phyloP scores from a whole-genome alignment of 495 filamentous ascomycete species.

The Lasiosphaeris hirsuta region DNA sequence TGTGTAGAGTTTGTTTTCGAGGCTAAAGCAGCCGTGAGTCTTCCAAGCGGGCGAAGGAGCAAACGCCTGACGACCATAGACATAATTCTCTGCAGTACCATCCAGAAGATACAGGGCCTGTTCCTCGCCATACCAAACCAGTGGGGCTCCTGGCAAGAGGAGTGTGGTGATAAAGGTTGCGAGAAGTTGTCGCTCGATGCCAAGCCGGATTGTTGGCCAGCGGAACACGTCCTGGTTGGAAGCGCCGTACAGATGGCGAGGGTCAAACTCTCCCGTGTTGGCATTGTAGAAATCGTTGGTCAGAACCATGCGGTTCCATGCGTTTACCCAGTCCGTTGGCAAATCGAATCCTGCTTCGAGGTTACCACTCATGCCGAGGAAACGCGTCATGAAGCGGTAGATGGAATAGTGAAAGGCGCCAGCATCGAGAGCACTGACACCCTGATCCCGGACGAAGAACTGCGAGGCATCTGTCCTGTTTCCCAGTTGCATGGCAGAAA shows the following conservation, averaged over 20 bases:
- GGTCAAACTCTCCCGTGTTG: slow-evolving; percentile 69
- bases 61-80: slow-evolving; percentile 67
- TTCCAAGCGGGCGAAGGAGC: slow-evolving; percentile 60
- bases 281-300: slow-evolving; percentile 65
- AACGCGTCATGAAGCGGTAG: slow-evolving; percentile 65
- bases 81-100: slow-evolving; percentile 63
- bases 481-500: slow-evolving; percentile 42
- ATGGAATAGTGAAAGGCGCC: slow-evolving; percentile 68
- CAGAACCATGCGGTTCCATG: slow-evolving; percentile 56
- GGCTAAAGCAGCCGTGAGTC: slow-evolving; percentile 63
- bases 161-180: slow-evolving; percentile 63
- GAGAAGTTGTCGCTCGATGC: slow-evolving; percentile 58
- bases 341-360: slow-evolving; percentile 57
- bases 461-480: slow-evolving; percentile 41
- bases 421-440: slow-evolving; percentile 59
- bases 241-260: slow-evolving; percentile 66
- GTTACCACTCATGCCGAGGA: slow-evolving; percentile 62
- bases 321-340: slow-evolving; percentile 56
- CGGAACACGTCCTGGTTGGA: slow-evolving; percentile 72
- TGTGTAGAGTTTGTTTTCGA: slow-evolving; percentile 54
- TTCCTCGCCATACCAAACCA: slow-evolving; percentile 66
- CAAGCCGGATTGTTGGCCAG: slow-evolving; percentile 64
- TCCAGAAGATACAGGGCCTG: slow-evolving; percentile 67
- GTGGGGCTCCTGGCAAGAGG: slow-evolving; percentile 62
- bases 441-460: slow-evolving; percentile 38